Evolutionary conservation across 805 yeast genomes (phyloP).

Genomic region (Ogataea pilisensis): DNA sequence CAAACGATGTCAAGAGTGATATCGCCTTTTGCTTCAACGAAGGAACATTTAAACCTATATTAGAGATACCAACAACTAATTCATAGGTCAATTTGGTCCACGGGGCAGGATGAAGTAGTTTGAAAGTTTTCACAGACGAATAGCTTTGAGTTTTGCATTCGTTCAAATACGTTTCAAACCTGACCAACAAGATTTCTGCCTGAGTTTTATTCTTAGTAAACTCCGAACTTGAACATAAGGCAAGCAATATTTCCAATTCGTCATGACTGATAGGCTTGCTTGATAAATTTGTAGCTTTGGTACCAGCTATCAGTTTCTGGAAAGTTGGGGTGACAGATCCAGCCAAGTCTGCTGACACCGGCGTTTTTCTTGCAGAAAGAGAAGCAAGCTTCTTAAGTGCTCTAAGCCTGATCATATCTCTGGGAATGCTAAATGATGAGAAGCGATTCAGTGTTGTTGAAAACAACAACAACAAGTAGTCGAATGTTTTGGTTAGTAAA

Average conservation of each 20-base stretch:
- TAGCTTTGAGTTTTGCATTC: constrained; percentile 44
- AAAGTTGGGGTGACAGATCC: constrained; percentile 23
- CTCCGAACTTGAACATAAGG: constrained; percentile 47
- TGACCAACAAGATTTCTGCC: constrained; percentile 40
- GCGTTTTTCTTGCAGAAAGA: constrained; percentile 25
- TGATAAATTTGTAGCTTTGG: constrained; percentile 11
- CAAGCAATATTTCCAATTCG: constrained; percentile 51
- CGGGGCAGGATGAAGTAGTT: constrained; percentile 33
- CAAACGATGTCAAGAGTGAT: constrained; percentile 2
- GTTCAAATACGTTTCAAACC: constrained; percentile 42
- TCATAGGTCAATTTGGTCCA: constrained; percentile 38
- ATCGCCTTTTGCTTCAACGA: constrained; percentile 10
- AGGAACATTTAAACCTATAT: constrained; percentile 21
- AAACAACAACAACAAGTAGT: neutral
- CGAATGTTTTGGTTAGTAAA: no score
- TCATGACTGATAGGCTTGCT: constrained; percentile 17
- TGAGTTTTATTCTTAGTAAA: constrained; percentile 34
- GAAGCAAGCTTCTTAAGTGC: constrained; percentile 36
- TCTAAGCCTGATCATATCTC: constrained; percentile 33
- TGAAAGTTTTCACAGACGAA: constrained; percentile 23
- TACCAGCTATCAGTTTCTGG: constrained; percentile 18
- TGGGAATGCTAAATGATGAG: constrained; percentile 26
- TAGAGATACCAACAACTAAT: constrained; percentile 31
- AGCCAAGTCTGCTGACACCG: constrained; percentile 14
- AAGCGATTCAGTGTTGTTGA: neutral